These are phyloP conservation scores for Fusarium piperis DNA, from an alignment of 2,329 filamentous ascomycete species.

Conservation along the genomic window DNA sequence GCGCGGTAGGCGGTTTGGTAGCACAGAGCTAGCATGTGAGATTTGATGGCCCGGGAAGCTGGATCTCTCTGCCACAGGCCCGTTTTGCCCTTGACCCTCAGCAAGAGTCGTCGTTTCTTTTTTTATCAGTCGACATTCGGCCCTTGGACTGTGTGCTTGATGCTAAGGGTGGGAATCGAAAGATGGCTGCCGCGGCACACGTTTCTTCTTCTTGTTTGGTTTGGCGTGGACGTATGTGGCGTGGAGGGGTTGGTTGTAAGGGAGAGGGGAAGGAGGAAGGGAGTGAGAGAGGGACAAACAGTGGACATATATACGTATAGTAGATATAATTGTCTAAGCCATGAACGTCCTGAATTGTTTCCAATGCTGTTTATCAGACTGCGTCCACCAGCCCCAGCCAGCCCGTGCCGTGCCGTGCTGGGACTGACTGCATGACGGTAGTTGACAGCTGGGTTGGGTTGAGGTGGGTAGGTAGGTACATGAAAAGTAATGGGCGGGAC, in stretches of 20 bases:
- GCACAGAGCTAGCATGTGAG: background rate
- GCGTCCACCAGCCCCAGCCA: constrained; percentile 1
- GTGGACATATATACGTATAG: background rate
- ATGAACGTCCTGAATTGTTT: background rate
- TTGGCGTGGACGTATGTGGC: constrained; percentile 33
- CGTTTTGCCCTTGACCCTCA: background rate
- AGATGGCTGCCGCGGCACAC: constrained; percentile 11
- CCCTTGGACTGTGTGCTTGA: background rate
- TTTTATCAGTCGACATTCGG: background rate
- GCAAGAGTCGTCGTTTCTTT: background rate
- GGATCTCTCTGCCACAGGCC: background rate
- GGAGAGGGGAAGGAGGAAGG: constrained; percentile 19
- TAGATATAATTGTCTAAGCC: background rate
- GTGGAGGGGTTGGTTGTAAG: constrained; percentile 10
- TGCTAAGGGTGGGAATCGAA: background rate
- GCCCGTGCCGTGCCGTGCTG: constrained; percentile 20
- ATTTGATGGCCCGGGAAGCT: background rate
- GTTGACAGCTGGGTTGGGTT: background rate
- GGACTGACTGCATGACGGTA: constrained; percentile 11
- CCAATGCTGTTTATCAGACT: background rate
- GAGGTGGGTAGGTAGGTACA: too few species aligned
- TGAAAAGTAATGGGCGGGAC: constrained; percentile 7
- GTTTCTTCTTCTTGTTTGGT: constrained; percentile 5
- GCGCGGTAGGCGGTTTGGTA: background rate
- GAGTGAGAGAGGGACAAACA: background rate